A percentile compares a stretch with the other conserved stretches of the same genome.
Evolutionary conservation across 345 rosid species (phyloP).

Genomic region (Mangifera indica): DNA sequence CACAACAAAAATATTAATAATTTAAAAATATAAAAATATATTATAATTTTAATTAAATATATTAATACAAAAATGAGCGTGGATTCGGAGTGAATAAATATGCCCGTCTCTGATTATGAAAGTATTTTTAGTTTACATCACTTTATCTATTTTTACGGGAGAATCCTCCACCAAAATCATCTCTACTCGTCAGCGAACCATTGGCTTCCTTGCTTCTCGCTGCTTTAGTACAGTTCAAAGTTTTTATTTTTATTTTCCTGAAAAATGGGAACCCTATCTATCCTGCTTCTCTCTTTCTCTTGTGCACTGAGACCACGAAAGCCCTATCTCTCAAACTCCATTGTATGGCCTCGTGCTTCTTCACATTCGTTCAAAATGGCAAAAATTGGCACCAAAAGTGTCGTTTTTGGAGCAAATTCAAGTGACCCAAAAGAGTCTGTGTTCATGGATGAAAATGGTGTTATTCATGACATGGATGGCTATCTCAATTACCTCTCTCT

Average conservation of each 20-base stretch:
- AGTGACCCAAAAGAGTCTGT: conserved; percentile 43
- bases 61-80: too few species aligned
- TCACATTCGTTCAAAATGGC: conserved; percentile 10
- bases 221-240: too few species aligned
- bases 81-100: too few species aligned
- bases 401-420: conserved; percentile 41
- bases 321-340: conserved; percentile 11
- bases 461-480: conserved; percentile 81
- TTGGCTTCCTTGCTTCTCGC: neutral
- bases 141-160: too few species aligned
- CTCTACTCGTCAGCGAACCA: too few species aligned
- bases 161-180: too few species aligned
- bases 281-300: conserved; percentile 28
- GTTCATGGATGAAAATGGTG: conserved; percentile 67
- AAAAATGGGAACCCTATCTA: conserved; percentile 30
- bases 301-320: conserved; percentile 4
- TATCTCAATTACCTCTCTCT: conserved; percentile 82
- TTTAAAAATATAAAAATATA: too few species aligned
- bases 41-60: too few species aligned
- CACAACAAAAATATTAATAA: too few species aligned
- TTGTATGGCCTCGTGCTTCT: conserved; percentile 10
- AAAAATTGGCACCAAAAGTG: conserved; percentile 26
- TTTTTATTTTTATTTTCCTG: neutral
- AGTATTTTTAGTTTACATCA: too few species aligned
- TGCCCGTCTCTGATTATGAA: too few species aligned